phyloP scores from a whole-genome alignment of 2,329 filamentous ascomycete species.

The Albifimbria verrucaria region DNA sequence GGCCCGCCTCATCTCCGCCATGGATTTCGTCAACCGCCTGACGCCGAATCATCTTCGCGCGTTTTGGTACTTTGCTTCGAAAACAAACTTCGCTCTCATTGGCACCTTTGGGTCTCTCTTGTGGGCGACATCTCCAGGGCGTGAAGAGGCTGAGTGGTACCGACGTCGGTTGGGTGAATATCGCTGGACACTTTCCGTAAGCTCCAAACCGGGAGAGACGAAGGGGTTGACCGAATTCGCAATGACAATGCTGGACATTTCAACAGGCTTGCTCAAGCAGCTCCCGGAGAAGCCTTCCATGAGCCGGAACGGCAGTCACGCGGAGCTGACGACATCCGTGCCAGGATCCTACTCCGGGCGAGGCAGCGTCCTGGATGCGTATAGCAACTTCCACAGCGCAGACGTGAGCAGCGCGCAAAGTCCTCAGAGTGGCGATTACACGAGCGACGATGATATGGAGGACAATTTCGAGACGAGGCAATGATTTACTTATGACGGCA shows the following conservation, averaged over 20 bases:
- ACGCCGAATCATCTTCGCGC: slow-evolving; percentile 81
- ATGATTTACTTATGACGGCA: neutral
- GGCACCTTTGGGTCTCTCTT: slow-evolving; percentile 89
- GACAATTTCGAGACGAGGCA: slow-evolving; percentile 26
- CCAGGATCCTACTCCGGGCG: slow-evolving; percentile 27
- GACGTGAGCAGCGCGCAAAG: slow-evolving; percentile 51
- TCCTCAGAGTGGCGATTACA: slow-evolving; percentile 45
- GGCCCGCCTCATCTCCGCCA: slow-evolving; percentile 87
- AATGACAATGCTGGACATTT: slow-evolving; percentile 75
- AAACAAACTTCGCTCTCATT: slow-evolving; percentile 90
- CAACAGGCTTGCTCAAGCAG: slow-evolving; percentile 64
- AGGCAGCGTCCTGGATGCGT: slow-evolving; percentile 34
- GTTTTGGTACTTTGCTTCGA: slow-evolving; percentile 89
- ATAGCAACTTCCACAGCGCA: slow-evolving; percentile 42
- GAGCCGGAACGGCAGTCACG: slow-evolving; percentile 50
- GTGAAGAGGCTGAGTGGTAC: slow-evolving; percentile 92
- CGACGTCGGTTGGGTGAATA: slow-evolving; percentile 82
- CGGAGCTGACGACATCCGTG: slow-evolving; percentile 39
- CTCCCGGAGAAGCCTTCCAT: slow-evolving; percentile 69
- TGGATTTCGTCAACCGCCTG: slow-evolving; percentile 95
- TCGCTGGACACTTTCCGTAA: slow-evolving; percentile 88
- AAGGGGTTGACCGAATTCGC: slow-evolving; percentile 63
- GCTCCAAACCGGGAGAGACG: slow-evolving; percentile 65
- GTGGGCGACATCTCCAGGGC: slow-evolving; percentile 82
- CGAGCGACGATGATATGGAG: slow-evolving; percentile 56